These are phyloP conservation scores for Exophiala spinifera DNA, from an alignment of 2,329 filamentous ascomycete species.

Conservation along the genomic window DNA sequence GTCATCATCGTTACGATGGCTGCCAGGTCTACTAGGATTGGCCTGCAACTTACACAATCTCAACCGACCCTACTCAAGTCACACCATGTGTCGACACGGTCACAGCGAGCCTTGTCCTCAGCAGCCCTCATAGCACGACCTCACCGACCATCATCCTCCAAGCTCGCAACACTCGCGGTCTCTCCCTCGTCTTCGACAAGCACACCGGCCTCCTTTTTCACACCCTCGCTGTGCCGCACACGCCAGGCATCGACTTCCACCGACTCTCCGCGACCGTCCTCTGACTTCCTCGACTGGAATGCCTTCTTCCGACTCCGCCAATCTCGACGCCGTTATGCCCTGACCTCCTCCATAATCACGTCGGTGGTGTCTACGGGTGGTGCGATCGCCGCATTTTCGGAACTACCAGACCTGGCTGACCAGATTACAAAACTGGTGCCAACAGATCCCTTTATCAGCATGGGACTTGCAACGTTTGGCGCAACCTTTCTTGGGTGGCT, in stretches of 20 bases:
- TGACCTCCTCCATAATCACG: constrained; percentile 69
- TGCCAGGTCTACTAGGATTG: constrained; percentile 15
- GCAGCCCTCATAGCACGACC: constrained; percentile 25
- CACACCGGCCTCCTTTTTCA: constrained; percentile 25
- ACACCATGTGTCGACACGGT: constrained; percentile 3
- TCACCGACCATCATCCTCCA: constrained; percentile 11
- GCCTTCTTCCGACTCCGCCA: constrained; percentile 88
- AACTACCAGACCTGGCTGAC: constrained; percentile 25
- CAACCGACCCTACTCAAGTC: constrained; percentile 9
- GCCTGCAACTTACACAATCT: constrained; percentile 19
- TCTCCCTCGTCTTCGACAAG: constrained; percentile 12
- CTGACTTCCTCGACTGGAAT: constrained; percentile 73
- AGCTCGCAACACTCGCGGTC: constrained; percentile 9
- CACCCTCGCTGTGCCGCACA: constrained; percentile 20
- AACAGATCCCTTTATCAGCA: constrained; percentile 80
- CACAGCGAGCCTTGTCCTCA: constrained; percentile 18
- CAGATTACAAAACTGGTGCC: constrained; percentile 27
- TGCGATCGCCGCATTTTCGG: constrained; percentile 34
- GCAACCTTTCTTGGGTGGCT: constrained; percentile 85
- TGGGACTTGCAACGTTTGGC: constrained; percentile 75
- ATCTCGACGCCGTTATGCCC: constrained; percentile 77
- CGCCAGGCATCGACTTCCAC: constrained; percentile 23
- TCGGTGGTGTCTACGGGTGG: constrained; percentile 62
- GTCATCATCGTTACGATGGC: constrained; percentile 11
- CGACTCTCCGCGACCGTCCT: constrained; percentile 3